These are phyloP conservation scores for Aspergillus olivimuriae DNA, from an alignment of 495 filamentous ascomycete genomes.

Conservation along the genomic window DNA sequence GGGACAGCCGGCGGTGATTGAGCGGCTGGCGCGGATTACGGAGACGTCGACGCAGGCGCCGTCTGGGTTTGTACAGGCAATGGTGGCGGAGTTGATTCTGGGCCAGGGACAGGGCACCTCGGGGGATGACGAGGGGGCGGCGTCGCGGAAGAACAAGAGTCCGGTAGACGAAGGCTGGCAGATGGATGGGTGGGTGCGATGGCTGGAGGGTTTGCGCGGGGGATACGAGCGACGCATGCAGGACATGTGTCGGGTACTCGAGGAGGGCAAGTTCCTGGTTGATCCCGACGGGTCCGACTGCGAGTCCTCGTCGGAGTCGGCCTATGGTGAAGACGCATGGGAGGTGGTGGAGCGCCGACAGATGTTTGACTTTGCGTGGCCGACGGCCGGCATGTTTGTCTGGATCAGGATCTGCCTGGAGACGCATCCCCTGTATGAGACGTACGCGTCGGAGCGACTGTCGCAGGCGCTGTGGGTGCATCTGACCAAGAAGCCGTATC, in stretches of 20 bases:
- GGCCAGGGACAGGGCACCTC: slow-evolving; percentile 51
- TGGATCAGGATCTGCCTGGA: slow-evolving; percentile 69
- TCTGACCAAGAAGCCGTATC: slow-evolving; percentile 59
- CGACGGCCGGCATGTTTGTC: slow-evolving; percentile 88
- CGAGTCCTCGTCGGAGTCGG: too few species aligned
- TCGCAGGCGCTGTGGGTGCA: slow-evolving; percentile 64
- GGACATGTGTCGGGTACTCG: slow-evolving; percentile 63
- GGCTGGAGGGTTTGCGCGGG: slow-evolving; percentile 76
- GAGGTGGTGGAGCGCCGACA: slow-evolving; percentile 59
- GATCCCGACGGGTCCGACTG: slow-evolving; percentile 28
- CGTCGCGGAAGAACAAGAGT: slow-evolving; percentile 13
- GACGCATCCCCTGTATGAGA: slow-evolving; percentile 60
- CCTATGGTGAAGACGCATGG: slow-evolving; percentile 59
- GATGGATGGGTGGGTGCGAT: slow-evolving; percentile 79
- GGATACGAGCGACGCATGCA: slow-evolving; percentile 79
- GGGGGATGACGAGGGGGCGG: slow-evolving; percentile 17
- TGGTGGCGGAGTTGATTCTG: slow-evolving; percentile 72
- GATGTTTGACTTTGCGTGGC: slow-evolving; percentile 70
- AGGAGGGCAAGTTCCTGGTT: slow-evolving; percentile 55
- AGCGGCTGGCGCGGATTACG: slow-evolving; percentile 65
- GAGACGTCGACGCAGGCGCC: slow-evolving; percentile 76
- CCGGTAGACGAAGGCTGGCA: slow-evolving; percentile 56
- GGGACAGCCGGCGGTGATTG: slow-evolving; percentile 69
- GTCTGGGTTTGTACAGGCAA: slow-evolving; percentile 77
- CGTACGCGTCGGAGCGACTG: slow-evolving; percentile 36